A percentile compares a stretch with the other conserved stretches of the same genome.
phyloP scores from a whole-genome alignment of 495 filamentous ascomycete species.

The Penicillium simplicissimum region DNA sequence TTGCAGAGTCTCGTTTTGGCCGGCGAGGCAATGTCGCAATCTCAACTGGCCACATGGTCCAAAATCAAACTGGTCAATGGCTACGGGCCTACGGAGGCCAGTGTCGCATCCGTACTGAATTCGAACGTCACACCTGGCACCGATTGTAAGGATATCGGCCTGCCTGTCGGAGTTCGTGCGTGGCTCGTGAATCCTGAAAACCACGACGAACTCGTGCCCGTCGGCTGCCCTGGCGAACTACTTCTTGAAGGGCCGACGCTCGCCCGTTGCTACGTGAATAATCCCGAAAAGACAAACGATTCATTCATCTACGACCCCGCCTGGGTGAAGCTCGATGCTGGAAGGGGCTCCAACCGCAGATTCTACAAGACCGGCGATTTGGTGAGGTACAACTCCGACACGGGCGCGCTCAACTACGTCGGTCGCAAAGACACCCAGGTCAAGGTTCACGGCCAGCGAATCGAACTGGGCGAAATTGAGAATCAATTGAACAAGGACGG shows the following conservation, averaged over 20 bases:
- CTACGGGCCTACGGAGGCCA: constrained; percentile 58
- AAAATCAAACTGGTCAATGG: constrained; percentile 56
- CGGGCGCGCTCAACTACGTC: constrained; percentile 58
- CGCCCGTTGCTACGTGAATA: constrained; percentile 49
- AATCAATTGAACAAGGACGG: constrained; percentile 42
- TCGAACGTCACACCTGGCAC: constrained; percentile 33
- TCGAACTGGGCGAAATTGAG: constrained; percentile 69
- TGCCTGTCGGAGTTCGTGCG: constrained; percentile 38
- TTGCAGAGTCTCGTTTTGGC: constrained; percentile 48
- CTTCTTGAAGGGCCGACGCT: constrained; percentile 52
- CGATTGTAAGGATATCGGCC: constrained; percentile 49
- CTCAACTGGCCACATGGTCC: constrained; percentile 55
- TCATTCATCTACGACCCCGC: constrained; percentile 47
- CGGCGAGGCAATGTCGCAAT: constrained; percentile 58
- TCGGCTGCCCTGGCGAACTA: constrained; percentile 52
- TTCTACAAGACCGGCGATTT: constrained; percentile 71
- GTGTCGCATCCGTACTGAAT: constrained; percentile 43
- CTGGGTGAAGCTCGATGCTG: constrained; percentile 33
- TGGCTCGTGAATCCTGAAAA: constrained; percentile 51
- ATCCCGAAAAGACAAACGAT: constrained; percentile 42
- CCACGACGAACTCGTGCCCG: constrained; percentile 48
- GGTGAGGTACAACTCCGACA: constrained; percentile 59
- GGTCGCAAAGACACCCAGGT: constrained; percentile 66
- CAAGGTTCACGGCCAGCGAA: constrained; percentile 66
- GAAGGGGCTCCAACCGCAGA: constrained; percentile 36